phyloP scores from a whole-genome alignment of 148 eudicot species.

The Chenopodium album region DNA sequence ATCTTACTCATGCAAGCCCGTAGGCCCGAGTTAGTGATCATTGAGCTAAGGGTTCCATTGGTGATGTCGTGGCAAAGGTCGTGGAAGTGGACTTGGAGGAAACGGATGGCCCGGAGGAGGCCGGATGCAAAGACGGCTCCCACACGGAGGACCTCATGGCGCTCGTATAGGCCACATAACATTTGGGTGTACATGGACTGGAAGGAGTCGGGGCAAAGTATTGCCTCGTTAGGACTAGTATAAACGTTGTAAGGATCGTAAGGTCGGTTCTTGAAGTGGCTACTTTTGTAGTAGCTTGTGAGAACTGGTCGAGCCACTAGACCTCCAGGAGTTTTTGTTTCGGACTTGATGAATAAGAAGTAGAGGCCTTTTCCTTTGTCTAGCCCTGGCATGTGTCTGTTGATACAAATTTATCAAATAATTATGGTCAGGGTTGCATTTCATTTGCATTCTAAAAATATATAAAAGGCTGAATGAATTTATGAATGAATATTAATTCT shows the following conservation, averaged over 20 bases:
- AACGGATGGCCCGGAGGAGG: slow-evolving; percentile 71
- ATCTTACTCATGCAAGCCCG: slow-evolving; percentile 38
- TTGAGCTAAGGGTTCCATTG: slow-evolving; percentile 44
- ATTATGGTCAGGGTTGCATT: no score
- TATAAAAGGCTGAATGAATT: no score
- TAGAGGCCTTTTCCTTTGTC: slow-evolving; percentile 75
- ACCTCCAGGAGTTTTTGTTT: slow-evolving; percentile 72
- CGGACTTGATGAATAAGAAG: slow-evolving; percentile 68
- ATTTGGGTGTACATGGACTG: slow-evolving; percentile 91
- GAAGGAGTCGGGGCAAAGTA: slow-evolving; percentile 65
- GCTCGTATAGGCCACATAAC: slow-evolving; percentile 73
- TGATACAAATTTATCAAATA: no score
- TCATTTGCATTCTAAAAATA: no score
- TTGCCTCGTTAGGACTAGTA: slow-evolving; percentile 74
- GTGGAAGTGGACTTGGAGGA: slow-evolving; percentile 53
- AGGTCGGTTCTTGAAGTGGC: slow-evolving; percentile 55
- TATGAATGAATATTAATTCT: no score
- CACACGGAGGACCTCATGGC: slow-evolving; percentile 51
- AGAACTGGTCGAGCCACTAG: slow-evolving; percentile 76
- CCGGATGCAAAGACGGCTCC: slow-evolving; percentile 91
- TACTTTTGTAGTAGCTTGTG: slow-evolving; percentile 74
- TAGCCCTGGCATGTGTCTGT: slow-evolving; percentile 39
- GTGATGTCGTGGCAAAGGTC: slow-evolving; percentile 54
- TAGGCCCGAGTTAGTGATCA: slow-evolving; percentile 45
- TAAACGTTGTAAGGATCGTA: slow-evolving; percentile 62